A percentile compares a stretch with the other conserved stretches of the same genome.
phyloP scores from a whole-genome alignment of 495 filamentous ascomycete genomes.

The Jackrogersella minutella region DNA sequence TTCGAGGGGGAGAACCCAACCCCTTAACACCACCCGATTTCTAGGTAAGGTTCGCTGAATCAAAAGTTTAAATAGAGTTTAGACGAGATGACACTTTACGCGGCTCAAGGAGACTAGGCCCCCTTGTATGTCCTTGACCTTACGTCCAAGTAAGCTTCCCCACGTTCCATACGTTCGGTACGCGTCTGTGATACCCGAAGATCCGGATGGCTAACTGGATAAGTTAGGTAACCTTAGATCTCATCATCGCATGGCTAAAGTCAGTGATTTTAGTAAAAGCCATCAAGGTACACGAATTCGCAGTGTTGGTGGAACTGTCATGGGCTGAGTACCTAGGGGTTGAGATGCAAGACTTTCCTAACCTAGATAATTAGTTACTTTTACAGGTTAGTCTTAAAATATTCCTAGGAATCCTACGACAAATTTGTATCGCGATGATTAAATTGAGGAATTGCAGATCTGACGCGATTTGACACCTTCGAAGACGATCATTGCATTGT shows the following conservation, averaged over 20 bases:
- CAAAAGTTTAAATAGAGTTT: not conserved
- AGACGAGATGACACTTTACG: not conserved
- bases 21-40: not conserved
- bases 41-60: not conserved
- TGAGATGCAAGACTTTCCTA: no score
- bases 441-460: no score
- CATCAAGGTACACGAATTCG: not conserved
- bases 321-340: no score
- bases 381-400: no score
- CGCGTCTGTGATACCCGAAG: not conserved
- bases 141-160: slow-evolving; percentile 10
- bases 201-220: not conserved
- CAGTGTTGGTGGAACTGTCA: no score
- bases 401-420: no score
- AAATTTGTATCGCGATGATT: no score
- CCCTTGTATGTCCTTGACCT: not conserved
- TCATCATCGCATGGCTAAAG: no score
- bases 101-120: not conserved
- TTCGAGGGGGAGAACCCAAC: not conserved
- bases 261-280: not conserved
- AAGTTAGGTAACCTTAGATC: not conserved
- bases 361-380: no score
- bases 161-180: slow-evolving; percentile 3
- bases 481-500: no score
- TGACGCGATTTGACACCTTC: no score